Percentiles rank a stretch among this genome's conserved stretches.
These are phyloP conservation scores for Cutaneotrichosporon dermatis DNA, from an alignment of 1,284 basidiomycete species.

Conservation along the genomic window DNA sequence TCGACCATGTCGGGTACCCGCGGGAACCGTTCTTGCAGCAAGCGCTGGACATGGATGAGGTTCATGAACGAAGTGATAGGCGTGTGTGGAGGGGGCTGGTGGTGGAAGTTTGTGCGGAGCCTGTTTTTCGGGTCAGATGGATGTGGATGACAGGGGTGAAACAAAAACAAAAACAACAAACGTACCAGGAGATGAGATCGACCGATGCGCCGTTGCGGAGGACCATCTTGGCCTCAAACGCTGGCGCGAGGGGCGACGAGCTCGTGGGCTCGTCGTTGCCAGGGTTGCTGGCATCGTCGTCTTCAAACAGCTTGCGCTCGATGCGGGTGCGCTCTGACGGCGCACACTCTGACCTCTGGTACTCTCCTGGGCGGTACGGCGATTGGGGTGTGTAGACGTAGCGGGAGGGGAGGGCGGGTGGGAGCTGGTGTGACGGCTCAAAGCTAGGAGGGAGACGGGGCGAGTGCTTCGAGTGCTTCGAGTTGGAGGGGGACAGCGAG, in stretches of 20 bases:
- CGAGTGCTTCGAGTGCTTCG: constrained; percentile 8
- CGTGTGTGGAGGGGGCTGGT: constrained; percentile 36
- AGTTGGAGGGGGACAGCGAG: constrained; percentile 27
- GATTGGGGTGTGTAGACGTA: constrained; percentile 27
- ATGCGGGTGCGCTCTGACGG: constrained; percentile 31
- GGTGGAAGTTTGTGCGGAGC: constrained; percentile 46
- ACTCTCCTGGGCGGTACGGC: constrained; percentile 35
- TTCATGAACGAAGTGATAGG: constrained; percentile 37
- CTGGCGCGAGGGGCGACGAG: constrained; percentile 33
- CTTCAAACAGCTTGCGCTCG: constrained; percentile 33
- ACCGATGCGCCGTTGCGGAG: constrained; percentile 40
- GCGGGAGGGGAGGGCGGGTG: constrained; percentile 26
- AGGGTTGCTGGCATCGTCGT: constrained; percentile 21
- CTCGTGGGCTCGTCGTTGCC: constrained; percentile 13
- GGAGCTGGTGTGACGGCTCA: constrained; percentile 20
- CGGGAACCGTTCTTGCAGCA: constrained; percentile 42
- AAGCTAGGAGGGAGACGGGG: constrained; percentile 18
- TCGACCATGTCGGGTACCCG: constrained; percentile 37
- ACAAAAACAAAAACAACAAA: background rate
- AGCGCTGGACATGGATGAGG: constrained; percentile 36
- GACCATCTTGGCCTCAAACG: constrained; percentile 45
- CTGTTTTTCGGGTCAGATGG: constrained; percentile 18
- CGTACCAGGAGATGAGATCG: constrained; percentile 43
- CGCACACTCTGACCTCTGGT: constrained; percentile 31
- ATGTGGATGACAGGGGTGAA: background rate